Base-by-base conservation (phyloP, 257 asterid species). In the Mitragyna speciosa region DNA sequence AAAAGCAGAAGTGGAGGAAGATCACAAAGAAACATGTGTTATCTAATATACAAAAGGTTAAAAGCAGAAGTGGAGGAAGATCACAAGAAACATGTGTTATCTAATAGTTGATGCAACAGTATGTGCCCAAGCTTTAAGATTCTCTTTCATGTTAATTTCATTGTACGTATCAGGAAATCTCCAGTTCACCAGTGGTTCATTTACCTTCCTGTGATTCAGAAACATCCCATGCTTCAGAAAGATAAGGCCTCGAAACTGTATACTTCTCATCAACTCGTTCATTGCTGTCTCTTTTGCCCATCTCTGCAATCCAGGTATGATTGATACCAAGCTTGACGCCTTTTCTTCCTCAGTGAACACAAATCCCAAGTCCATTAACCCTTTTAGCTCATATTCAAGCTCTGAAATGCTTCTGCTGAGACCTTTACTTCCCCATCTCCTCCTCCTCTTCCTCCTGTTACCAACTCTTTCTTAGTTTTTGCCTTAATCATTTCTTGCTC, bases 91-190 rank as follows among this genome's bases (percentile, higher is more conserved):
- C 54, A n/a, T 45, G 45, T 76, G 72, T 76, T 79, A 88, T 87
- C 87, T 88, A 80, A 89, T 82, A 33, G 92, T 87, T 79, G 97
- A 90, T 78, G 98, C 98, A 68, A 92, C 94, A 10, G 82, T 67
- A 14, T 94, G 97, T 36, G 96, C 98, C 97, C 98, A 94, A 77
- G 85, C 88, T 83, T 82, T 91, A 73, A 94, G 95, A 72, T 87
- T 87, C 51, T 88, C 87, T 71, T 94, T 94, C 87, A 94, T 89
- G 43, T 75, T 87, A 64, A 69, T 72, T 76, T 94, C 93, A 78
- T 88, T 86, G 1, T 64, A 26, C 5, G 71, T 77, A 15, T 70
- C 26, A 31, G 92, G 91, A 49, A 88, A 64, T 70, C 86, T 86
- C 98, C 94, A 90, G 41, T 85, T 73, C 85, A 79, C 72, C 26